Base-by-base conservation (phyloP, 2,329 filamentous ascomycete genomes). In the Pestalotiopsis sp. region DNA sequence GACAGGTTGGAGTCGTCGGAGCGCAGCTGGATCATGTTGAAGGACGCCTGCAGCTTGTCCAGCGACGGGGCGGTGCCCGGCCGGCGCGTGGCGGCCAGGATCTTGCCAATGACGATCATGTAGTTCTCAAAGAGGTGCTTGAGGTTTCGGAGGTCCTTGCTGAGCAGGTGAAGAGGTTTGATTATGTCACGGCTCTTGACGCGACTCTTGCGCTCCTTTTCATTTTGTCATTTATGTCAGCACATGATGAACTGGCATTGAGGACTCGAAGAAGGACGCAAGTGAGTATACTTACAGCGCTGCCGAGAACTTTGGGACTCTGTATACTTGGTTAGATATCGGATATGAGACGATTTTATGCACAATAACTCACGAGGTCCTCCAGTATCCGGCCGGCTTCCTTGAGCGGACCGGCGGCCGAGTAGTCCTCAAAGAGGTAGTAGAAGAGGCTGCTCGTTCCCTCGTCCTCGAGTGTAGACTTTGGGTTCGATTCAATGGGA, bases 391-490 rank as follows among this genome's bases (percentile, higher is more conserved):
- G 77, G 74, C 74, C 84, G 73, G 83, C 83, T 1, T 71, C 75
- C 11, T 83, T 85, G 13, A 91, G 81, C 31, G 84, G 84, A 65
- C 87, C 88, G 1, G 87, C 88, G 3, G 88, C 87, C 45, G 84
- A 84, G 82, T 90, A 91, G 74, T 91, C 89, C 74, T 92, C 89
- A 73, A 91, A 91, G 0, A 91, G 79, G 73, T 91, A 91, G 76
- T 90, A 91, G 78, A 91, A 91, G 2, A 91, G 79, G 23, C 89
- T 81, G 23, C 88, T 89, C 0, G 89, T 85, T 1, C 85, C 85
- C 72, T 91, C 89, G 2, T 77, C 71, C 2, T 79, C 80, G 5
- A 77, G 20, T 63, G 69, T 73, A 7, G 70, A 70, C 23, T 65
- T 62, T 62, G 70, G 72, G 14, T 65, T 67, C 14, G 61, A 66